These are phyloP conservation scores for Hygrophila difformis DNA, from an alignment of 257 asterid species.

Conservation along the genomic window DNA sequence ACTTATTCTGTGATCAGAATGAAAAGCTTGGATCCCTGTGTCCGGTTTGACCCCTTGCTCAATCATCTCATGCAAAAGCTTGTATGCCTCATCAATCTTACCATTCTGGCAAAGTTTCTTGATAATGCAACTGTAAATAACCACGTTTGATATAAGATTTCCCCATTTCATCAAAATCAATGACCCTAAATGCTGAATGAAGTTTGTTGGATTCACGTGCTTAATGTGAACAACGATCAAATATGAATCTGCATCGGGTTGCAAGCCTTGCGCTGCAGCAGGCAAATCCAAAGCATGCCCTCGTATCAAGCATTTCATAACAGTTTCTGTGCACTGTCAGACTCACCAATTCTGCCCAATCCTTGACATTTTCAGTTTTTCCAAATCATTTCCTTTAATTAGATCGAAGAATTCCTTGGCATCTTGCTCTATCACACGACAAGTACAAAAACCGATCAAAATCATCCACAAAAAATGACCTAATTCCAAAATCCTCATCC, in stretches of 20 bases:
- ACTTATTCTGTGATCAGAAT: conserved; percentile 77
- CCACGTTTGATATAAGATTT: conserved; percentile 59
- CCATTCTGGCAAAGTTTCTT: conserved; percentile 63
- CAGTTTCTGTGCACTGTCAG: conserved; percentile 36
- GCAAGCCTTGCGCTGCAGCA: conserved; percentile 49
- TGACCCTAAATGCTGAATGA: conserved; percentile 53
- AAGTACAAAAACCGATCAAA: conserved; percentile 59
- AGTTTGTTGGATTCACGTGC: conserved; percentile 47
- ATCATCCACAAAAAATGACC: conserved; percentile 47
- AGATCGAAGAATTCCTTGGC: conserved; percentile 68
- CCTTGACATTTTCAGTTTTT: conserved; percentile 49
- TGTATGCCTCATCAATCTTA: conserved; percentile 62
- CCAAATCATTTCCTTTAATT: conserved; percentile 31
- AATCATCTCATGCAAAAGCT: conserved; percentile 65
- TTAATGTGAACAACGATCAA: conserved; percentile 62
- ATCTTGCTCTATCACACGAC: conserved; percentile 45
- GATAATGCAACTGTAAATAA: conserved; percentile 57
- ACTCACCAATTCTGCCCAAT: conserved; percentile 74
- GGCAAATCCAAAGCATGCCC: conserved; percentile 53
- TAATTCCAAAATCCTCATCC: conserved; percentile 73
- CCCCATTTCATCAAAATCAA: conserved; percentile 66
- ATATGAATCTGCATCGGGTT: conserved; percentile 74
- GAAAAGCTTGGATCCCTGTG: conserved; percentile 57
- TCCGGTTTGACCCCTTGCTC: conserved; percentile 45
- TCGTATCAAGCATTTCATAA: conserved; percentile 77